Evolutionary conservation across 768 basidiomycete species (phyloP).

Genomic region (Pulveroboletus ravenelii): DNA sequence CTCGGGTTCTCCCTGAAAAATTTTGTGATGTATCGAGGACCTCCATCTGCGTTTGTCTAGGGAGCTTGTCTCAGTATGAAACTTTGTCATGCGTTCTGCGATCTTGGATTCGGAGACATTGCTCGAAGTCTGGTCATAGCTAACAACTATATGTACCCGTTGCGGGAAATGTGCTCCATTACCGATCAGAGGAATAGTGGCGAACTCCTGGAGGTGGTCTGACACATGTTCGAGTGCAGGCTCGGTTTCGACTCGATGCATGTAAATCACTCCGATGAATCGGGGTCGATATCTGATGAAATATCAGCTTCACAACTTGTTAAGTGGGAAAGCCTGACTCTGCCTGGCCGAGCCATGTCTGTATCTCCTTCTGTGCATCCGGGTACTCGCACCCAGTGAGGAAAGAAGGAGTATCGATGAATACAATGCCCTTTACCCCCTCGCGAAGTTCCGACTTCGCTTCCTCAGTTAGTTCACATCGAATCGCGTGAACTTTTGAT

Average conservation of each 20-base stretch:
- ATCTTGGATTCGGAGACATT: neutral
- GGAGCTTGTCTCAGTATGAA: neutral
- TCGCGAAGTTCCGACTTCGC: neutral
- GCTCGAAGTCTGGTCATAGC: slow-evolving; percentile 9
- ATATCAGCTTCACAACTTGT: neutral
- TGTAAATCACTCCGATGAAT: slow-evolving; percentile 14
- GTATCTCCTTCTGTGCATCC: slow-evolving; percentile 5
- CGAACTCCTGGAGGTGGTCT: slow-evolving; percentile 5
- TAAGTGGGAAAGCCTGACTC: neutral
- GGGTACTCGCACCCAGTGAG: slow-evolving; percentile 5
- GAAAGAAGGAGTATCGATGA: slow-evolving; percentile 22
- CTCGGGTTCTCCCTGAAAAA: slow-evolving; percentile 11
- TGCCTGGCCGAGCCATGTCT: neutral
- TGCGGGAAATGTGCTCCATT: neutral
- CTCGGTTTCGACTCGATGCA: slow-evolving; percentile 17
- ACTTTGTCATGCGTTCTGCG: neutral
- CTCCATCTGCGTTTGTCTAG: neutral
- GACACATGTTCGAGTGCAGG: slow-evolving; percentile 3
- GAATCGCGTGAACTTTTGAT: slow-evolving; percentile 7
- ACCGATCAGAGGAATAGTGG: neutral
- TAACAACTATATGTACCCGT: slow-evolving; percentile 7
- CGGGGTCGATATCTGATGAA: slow-evolving; percentile 3
- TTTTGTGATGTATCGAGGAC: neutral
- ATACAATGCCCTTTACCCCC: slow-evolving; percentile 10
- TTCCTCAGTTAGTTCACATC: slow-evolving; percentile 11